These are phyloP conservation scores for Diaporthe caulivora DNA, from an alignment of 2,329 filamentous ascomycete genomes.

Conservation along the genomic window DNA sequence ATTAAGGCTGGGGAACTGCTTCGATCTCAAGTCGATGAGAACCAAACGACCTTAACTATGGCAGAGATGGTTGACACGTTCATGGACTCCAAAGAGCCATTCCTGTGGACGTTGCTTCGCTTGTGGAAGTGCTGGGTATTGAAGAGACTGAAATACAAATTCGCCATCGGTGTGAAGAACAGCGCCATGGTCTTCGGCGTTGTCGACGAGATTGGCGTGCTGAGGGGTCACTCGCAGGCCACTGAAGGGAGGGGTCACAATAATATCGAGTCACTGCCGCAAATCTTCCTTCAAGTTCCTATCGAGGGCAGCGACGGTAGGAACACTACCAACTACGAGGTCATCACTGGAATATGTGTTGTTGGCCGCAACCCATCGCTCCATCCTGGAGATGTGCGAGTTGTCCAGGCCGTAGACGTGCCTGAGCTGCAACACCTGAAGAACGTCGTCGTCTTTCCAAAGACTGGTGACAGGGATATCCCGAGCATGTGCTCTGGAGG, in stretches of 20 bases:
- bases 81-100: slow-evolving; percentile 80
- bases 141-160: slow-evolving; percentile 93
- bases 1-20: slow-evolving; percentile 75
- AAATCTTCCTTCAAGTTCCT: slow-evolving; percentile 90
- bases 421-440: slow-evolving; percentile 80
- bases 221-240: slow-evolving; percentile 77
- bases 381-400: slow-evolving; percentile 90
- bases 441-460: slow-evolving; percentile 89
- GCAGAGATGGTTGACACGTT: slow-evolving; percentile 85
- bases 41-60: slow-evolving; percentile 81
- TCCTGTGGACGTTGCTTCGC: slow-evolving; percentile 81
- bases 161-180: slow-evolving; percentile 82
- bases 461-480: slow-evolving; percentile 84
- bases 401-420: slow-evolving; percentile 86
- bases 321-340: slow-evolving; percentile 65
- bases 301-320: slow-evolving; percentile 55
- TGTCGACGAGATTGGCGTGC: slow-evolving; percentile 83
- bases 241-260: slow-evolving; percentile 51
- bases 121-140: slow-evolving; percentile 92
- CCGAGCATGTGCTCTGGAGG: slow-evolving; percentile 96
- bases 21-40: slow-evolving; percentile 83
- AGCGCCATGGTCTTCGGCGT: slow-evolving; percentile 91
- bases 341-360: slow-evolving; percentile 83
- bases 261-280: slow-evolving; percentile 68
- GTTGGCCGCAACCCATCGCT: slow-evolving; percentile 93